Conservation (phyloP, 2,329 filamentous ascomycete genomes). For the Gnomoniopsis sp. region DNA sequence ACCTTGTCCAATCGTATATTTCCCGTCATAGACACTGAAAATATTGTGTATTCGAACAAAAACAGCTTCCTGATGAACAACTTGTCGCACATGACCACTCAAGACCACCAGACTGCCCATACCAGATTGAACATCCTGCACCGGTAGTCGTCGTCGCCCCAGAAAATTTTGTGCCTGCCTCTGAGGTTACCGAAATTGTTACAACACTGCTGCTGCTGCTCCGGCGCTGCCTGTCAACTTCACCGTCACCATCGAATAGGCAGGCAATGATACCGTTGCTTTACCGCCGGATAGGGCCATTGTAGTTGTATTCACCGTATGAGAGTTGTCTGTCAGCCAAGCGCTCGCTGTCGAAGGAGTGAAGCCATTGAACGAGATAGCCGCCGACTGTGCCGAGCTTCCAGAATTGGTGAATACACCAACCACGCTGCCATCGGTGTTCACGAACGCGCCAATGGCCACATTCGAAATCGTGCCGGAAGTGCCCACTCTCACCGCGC, state of each 20-base stretch:
- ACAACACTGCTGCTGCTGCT: neutral
- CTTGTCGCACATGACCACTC: slow-evolving; percentile 27
- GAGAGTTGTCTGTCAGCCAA: slow-evolving; percentile 34
- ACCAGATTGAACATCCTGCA: slow-evolving; percentile 2
- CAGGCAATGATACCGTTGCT: slow-evolving; percentile 23
- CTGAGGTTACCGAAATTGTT: neutral
- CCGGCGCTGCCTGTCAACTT: slow-evolving; percentile 17
- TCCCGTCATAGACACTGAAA: slow-evolving; percentile 19
- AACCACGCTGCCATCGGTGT: slow-evolving; percentile 30
- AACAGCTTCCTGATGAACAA: slow-evolving; percentile 40
- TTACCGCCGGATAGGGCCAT: slow-evolving; percentile 18
- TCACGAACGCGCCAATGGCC: slow-evolving; percentile 26
- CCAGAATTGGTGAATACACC: slow-evolving; percentile 29
- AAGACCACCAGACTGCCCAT: slow-evolving; percentile 16
- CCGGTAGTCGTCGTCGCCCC: slow-evolving; percentile 1
- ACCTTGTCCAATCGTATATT: neutral
- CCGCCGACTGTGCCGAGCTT: slow-evolving; percentile 25
- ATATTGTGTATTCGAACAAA: slow-evolving; percentile 36
- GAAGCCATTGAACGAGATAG: slow-evolving; percentile 28
- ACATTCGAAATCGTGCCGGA: slow-evolving; percentile 25
- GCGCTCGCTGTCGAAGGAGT: slow-evolving; percentile 25
- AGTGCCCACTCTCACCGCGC: slow-evolving; percentile 25
- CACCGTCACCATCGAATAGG: slow-evolving; percentile 23
- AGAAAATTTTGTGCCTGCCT: neutral
- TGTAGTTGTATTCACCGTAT: slow-evolving; percentile 21